These are phyloP conservation scores for Lichtheimia ornata DNA, from an alignment of 371 early-diverging fungal species.

Conservation along the genomic window DNA sequence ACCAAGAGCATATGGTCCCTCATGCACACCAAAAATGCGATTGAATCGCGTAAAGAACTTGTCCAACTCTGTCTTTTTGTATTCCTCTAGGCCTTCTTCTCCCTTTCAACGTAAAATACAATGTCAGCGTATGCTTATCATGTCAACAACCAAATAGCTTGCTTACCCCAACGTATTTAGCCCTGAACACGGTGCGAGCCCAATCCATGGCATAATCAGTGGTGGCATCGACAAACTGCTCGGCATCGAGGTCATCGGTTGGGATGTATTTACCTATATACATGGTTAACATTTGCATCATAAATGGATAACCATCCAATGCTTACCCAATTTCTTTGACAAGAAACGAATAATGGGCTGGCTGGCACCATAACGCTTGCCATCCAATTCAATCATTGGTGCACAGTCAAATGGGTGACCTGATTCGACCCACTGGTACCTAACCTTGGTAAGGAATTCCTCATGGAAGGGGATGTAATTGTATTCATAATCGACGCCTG, in stretches of 20 bases:
- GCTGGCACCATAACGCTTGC: conserved; percentile 26
- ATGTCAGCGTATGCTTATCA: background rate
- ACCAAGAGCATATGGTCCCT: conserved; percentile 32
- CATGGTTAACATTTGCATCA: background rate
- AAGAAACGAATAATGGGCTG: conserved; percentile 24
- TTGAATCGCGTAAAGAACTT: conserved; percentile 10
- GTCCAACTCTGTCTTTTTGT: background rate
- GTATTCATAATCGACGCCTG: conserved; percentile 12
- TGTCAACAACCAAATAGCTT: background rate
- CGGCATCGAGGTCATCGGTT: conserved; percentile 23
- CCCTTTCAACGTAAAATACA: no score
- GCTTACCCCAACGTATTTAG: background rate
- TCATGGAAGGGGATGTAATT: background rate
- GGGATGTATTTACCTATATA: conserved; percentile 24
- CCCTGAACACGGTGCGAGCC: conserved; percentile 1
- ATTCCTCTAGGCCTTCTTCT: conserved; percentile 8
- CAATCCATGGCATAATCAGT: conserved; percentile 22
- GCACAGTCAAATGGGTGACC: conserved; percentile 16
- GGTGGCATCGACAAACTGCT: conserved; percentile 20
- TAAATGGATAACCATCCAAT: no score
- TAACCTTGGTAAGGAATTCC: background rate
- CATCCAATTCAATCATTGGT: conserved; percentile 25
- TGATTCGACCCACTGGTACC: conserved; percentile 4
- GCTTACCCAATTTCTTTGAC: conserved; percentile 22
- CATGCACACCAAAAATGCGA: conserved; percentile 1